Evolutionary conservation across 2,329 filamentous ascomycete genomes (phyloP).

Genomic region (Pseudogymnoascus sp.): DNA sequence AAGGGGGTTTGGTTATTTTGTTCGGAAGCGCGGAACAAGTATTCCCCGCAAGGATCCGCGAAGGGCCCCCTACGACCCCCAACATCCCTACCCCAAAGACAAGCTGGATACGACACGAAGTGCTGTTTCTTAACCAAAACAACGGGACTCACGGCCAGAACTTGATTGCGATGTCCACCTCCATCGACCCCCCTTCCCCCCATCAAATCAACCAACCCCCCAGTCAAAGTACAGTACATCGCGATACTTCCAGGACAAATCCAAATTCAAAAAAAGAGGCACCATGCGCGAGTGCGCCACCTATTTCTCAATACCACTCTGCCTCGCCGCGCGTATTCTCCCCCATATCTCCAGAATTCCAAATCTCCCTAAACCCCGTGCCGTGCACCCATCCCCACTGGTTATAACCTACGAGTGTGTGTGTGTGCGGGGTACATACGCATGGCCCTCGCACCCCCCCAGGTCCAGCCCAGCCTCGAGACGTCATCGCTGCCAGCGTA

Average conservation of each 20-base stretch:
- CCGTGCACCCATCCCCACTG: neutral
- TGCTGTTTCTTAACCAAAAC: conserved; percentile 4
- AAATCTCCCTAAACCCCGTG: neutral
- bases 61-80: neutral
- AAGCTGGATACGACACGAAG: neutral
- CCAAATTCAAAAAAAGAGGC: neutral
- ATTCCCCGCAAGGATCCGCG: neutral
- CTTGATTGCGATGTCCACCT: neutral
- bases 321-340: neutral
- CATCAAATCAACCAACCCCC: neutral
- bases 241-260: neutral
- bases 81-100: neutral
- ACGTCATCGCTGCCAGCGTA: neutral
- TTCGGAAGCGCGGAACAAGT: conserved; percentile 2
- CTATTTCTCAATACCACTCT: neutral
- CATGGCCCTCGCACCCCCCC: neutral
- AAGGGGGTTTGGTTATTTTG: neutral
- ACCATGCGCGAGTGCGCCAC: neutral
- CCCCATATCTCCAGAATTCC: neutral
- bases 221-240: conserved; percentile 2
- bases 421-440: neutral
- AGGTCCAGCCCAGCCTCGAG: neutral
- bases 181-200: neutral
- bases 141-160: neutral
- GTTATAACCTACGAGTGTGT: neutral